phyloP scores from a whole-genome alignment of 108 stramenopile species.

The Nitzschia sp. region DNA sequence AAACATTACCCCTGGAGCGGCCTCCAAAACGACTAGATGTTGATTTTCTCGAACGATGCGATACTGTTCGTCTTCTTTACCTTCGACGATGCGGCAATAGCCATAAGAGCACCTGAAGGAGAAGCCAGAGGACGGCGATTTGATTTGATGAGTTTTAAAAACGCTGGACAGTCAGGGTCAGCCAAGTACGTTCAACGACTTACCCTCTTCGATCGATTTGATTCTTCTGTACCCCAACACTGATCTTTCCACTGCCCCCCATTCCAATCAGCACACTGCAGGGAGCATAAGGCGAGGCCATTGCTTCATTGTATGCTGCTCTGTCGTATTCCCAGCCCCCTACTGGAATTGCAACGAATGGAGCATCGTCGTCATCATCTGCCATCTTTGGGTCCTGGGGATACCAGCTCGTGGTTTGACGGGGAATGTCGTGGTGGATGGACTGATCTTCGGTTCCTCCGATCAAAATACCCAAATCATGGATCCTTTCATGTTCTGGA shows the following conservation, averaged over 20 bases:
- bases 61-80: constrained; percentile 9
- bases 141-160: background rate
- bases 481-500: constrained; percentile 11
- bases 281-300: constrained; percentile 31
- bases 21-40: constrained; percentile 29
- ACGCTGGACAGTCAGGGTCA: background rate
- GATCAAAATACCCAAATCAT: constrained; percentile 32
- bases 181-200: background rate
- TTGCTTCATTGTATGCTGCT: constrained; percentile 37
- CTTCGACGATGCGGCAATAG: constrained; percentile 16
- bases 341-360: background rate
- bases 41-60: constrained; percentile 33
- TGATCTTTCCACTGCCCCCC: background rate
- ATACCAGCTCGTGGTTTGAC: constrained; percentile 25
- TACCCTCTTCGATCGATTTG: constrained; percentile 31
- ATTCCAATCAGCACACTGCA: constrained; percentile 25
- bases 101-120: background rate
- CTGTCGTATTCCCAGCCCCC: constrained; percentile 38
- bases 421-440: constrained; percentile 38
- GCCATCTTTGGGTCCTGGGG: background rate
- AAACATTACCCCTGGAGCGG: constrained; percentile 21
- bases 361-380: background rate
- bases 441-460: constrained; percentile 43
- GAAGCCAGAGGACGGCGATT: background rate
- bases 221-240: constrained; percentile 38